These are phyloP conservation scores for Triticum turgidum DNA, from an alignment of 176 grass and related monocot genomes.

Conservation along the genomic window DNA sequence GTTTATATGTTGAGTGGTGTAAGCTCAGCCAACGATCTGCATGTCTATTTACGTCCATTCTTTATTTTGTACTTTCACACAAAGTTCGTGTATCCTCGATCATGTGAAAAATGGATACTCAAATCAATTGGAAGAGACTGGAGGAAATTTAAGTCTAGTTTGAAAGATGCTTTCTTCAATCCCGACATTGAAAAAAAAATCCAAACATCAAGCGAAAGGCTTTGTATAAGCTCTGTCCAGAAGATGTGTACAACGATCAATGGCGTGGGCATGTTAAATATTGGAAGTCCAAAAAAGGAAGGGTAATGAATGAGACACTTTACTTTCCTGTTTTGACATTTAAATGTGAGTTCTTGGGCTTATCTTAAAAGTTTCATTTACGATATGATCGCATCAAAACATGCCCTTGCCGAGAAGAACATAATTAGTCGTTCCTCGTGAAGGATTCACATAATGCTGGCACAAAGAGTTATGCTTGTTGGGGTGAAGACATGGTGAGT, in stretches of 20 bases:
- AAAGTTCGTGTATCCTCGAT: no score
- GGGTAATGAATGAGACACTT: not conserved
- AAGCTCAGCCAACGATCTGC: no score
- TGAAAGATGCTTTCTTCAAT: no score
- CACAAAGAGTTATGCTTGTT: slow-evolving; percentile 34
- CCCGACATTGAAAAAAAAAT: no score
- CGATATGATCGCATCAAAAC: not conserved
- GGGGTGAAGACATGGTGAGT: slow-evolving; percentile 22
- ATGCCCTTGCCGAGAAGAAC: slow-evolving; percentile 12
- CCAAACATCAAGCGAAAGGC: not conserved
- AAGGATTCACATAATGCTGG: not conserved
- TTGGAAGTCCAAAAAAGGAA: slow-evolving; percentile 14
- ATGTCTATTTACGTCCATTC: no score
- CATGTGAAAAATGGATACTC: no score
- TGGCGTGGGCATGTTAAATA: not conserved
- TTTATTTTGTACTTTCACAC: no score
- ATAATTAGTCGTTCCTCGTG: not conserved
- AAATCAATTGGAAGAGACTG: no score
- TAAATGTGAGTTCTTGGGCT: not conserved
- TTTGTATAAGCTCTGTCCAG: slow-evolving; percentile 11
- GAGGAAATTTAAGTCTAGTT: no score
- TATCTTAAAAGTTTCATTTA: not conserved
- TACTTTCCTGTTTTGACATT: not conserved
- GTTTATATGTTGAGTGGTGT: no score
- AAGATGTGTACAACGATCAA: not conserved